A percentile compares a stretch with the other conserved stretches of the same genome.
Conservation (phyloP, 2,329 filamentous ascomycete genomes). For the Ophiostoma himal-ulmi region DNA sequence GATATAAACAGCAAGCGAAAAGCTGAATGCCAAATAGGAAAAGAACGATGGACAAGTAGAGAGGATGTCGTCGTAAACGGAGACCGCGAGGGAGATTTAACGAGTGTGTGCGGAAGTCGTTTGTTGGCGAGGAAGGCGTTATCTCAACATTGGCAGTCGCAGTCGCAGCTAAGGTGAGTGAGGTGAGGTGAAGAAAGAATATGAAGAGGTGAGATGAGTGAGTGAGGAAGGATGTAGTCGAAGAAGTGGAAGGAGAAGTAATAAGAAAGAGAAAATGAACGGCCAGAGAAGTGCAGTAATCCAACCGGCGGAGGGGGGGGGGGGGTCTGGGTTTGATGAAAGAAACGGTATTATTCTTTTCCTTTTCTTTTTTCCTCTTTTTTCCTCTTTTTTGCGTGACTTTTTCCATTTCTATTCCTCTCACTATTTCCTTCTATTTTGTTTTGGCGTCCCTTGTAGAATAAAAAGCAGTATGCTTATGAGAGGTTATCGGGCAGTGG, state of each 20-base stretch:
- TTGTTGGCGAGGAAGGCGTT: constrained; percentile 6
- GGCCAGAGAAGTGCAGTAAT: not conserved
- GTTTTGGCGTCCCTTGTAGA: not conserved
- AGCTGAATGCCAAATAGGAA: not conserved
- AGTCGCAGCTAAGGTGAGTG: not conserved
- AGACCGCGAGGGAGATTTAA: constrained; percentile 5
- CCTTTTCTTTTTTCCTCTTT: not conserved
- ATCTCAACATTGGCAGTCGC: constrained; percentile 8
- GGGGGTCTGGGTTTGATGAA: not conserved
- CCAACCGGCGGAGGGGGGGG: not conserved
- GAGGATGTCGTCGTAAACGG: constrained; percentile 5
- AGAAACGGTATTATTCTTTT: not conserved
- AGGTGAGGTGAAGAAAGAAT: not conserved
- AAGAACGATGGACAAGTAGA: not conserved
- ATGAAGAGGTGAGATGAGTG: not conserved
- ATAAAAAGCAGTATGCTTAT: not conserved
- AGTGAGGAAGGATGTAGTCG: not conserved
- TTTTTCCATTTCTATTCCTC: constrained; percentile 12
- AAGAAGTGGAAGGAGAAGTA: not conserved
- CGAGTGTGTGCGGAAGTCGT: constrained; percentile 7
- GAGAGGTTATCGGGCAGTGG: not conserved
- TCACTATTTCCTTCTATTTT: not conserved
- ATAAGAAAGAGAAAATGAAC: not conserved
- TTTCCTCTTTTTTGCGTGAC: not conserved
- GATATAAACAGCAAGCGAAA: not conserved